Evolutionary conservation across 805 yeast genomes (phyloP).

Genomic region (Candida suzukii): DNA sequence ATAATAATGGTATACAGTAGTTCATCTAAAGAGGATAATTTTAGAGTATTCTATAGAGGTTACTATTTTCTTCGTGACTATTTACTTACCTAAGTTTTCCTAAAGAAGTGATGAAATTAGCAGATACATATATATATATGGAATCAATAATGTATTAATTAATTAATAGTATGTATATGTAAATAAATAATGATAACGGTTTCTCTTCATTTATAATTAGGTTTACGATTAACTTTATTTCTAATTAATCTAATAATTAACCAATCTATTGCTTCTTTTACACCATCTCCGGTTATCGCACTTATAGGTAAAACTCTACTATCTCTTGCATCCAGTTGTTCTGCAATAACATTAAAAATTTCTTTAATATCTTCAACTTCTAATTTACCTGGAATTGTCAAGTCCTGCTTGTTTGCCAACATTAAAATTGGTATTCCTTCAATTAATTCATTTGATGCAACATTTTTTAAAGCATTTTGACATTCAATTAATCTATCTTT

Average conservation of each 20-base stretch:
- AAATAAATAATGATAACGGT: too few relatives aligned
- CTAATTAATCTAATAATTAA: conserved; percentile 62
- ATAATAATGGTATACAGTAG: too few relatives aligned
- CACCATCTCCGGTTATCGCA: conserved; percentile 79
- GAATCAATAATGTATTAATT: too few relatives aligned
- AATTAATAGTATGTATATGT: too few relatives aligned
- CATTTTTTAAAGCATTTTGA: conserved; percentile 50
- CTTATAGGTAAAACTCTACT: conserved; percentile 84
- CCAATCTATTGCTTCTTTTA: conserved; percentile 88
- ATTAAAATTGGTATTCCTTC: conserved; percentile 85
- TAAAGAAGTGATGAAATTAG: too few relatives aligned
- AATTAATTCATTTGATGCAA: conserved; percentile 51
- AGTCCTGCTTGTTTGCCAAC: conserved; percentile 94
- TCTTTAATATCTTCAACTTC: conserved; percentile 78
- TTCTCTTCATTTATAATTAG: conserved; percentile 22
- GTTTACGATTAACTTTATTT: conserved; percentile 56
- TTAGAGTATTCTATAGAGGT: too few relatives aligned
- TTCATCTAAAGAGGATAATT: too few relatives aligned
- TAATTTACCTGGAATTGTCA: conserved; percentile 45
- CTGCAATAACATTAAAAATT: conserved; percentile 74
- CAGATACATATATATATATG: too few relatives aligned
- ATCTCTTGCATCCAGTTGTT: conserved; percentile 84
- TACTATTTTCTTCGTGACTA: too few relatives aligned
- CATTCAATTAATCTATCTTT: conserved; percentile 79
- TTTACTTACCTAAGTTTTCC: too few relatives aligned